These are phyloP conservation scores for Peronospora destructor DNA, from an alignment of 352 stramenopile genomes.

Conservation along the genomic window DNA sequence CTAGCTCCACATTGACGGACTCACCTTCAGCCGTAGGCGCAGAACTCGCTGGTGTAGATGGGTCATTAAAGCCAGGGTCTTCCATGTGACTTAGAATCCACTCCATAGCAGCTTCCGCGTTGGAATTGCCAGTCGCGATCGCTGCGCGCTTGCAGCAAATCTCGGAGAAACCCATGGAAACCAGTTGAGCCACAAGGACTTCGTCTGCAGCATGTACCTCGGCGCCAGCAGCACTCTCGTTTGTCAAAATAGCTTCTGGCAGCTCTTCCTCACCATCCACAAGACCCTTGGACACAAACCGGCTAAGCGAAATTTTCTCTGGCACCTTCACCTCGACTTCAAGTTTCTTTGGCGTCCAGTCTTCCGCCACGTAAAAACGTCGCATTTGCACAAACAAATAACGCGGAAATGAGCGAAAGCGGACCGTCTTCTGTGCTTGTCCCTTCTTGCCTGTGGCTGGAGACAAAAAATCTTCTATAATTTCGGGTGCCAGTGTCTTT, in stretches of 20 bases:
- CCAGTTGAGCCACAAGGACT: slow-evolving; percentile 88
- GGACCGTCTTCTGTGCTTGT: slow-evolving; percentile 66
- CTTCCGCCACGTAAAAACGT: slow-evolving; percentile 93
- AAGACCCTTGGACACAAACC: slow-evolving; percentile 83
- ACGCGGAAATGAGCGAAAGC: slow-evolving; percentile 92
- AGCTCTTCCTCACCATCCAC: slow-evolving; percentile 84
- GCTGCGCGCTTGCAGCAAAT: slow-evolving; percentile 96
- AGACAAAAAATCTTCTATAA: slow-evolving; percentile 89
- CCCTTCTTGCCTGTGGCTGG: slow-evolving; percentile 71
- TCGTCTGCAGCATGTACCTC: slow-evolving; percentile 75
- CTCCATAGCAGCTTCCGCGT: slow-evolving; percentile 93
- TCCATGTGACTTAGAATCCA: slow-evolving; percentile 98
- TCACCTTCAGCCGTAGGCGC: slow-evolving; percentile 23
- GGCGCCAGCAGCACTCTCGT: slow-evolving; percentile 8
- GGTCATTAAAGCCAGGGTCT: slow-evolving; percentile 97
- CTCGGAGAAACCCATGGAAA: slow-evolving; percentile 97
- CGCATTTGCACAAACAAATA: slow-evolving; percentile 97
- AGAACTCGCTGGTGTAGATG: slow-evolving; percentile 31
- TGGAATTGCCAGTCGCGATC: slow-evolving; percentile 85
- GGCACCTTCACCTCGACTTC: slow-evolving; percentile 95
- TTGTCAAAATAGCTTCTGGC: slow-evolving; percentile 39
- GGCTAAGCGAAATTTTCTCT: slow-evolving; percentile 71
- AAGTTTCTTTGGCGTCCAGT: slow-evolving; percentile 97
- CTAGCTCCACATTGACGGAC: slow-evolving; percentile 69
- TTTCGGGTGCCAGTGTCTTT: slow-evolving; percentile 83